phyloP scores from a whole-genome alignment of 2,329 filamentous ascomycete genomes.

The Aphanocladium album region DNA sequence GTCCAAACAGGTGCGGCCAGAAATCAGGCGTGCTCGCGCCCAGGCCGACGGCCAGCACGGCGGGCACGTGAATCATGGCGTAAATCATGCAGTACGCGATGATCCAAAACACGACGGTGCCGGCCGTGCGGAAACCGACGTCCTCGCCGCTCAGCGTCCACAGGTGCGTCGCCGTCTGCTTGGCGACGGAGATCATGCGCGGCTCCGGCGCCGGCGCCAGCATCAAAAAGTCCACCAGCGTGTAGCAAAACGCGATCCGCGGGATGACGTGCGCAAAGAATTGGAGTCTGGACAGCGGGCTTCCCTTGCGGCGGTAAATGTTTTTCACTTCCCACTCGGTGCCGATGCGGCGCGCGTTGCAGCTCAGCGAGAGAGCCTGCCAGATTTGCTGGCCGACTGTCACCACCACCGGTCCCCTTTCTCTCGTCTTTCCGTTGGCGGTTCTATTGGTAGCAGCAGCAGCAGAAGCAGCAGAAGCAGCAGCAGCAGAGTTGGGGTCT shows the following conservation, averaged over 20 bases:
- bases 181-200: neutral
- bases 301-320: neutral
- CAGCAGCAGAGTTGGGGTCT: neutral
- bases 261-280: slow-evolving; percentile 1
- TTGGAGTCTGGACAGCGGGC: neutral
- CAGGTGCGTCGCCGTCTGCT: slow-evolving; percentile 9
- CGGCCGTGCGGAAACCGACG: slow-evolving; percentile 1
- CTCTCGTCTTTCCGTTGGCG: no score
- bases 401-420: neutral
- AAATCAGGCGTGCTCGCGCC: neutral
- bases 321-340: slow-evolving; percentile 7
- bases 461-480: no score
- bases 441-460: no score
- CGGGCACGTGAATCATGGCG: neutral
- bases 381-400: neutral
- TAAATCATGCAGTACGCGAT: neutral
- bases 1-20: slow-evolving; percentile 1
- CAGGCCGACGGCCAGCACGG: neutral
- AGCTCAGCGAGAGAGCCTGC: slow-evolving; percentile 8
- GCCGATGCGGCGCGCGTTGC: slow-evolving; percentile 11
- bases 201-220: slow-evolving; percentile 5
- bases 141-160: slow-evolving; percentile 9
- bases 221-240: slow-evolving; percentile 5
- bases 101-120: neutral
- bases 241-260: neutral